A percentile compares a stretch with the other conserved stretches of the same genome.
These are phyloP conservation scores for Kuraishia capsulata DNA, from an alignment of 805 yeast species.

Conservation along the genomic window DNA sequence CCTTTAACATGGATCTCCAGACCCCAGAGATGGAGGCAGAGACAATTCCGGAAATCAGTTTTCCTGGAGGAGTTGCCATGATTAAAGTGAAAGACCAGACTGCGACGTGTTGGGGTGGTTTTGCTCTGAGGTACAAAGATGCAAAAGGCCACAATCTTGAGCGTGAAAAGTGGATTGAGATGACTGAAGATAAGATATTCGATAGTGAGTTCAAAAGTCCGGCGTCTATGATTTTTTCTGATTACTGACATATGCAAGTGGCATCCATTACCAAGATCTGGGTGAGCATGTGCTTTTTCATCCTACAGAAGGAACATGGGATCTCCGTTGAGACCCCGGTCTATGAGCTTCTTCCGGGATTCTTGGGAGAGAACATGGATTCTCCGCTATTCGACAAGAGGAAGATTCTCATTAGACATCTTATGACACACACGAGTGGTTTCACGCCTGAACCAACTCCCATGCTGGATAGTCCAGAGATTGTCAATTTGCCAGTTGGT, in stretches of 20 bases:
- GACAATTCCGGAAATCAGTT: neutral
- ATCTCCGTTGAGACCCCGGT: neutral
- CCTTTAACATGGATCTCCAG: neutral
- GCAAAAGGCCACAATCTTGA: neutral
- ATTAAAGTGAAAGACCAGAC: neutral
- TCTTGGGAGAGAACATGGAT: neutral
- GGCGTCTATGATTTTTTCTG: neutral
- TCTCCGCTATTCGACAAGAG: neutral
- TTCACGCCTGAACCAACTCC: neutral
- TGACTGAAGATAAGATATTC: neutral
- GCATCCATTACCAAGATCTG: neutral
- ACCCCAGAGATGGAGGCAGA: neutral
- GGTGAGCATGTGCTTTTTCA: neutral
- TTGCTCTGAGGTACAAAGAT: neutral
- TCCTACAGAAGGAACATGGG: neutral
- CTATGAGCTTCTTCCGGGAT: neutral
- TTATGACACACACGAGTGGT: neutral
- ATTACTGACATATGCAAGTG: neutral
- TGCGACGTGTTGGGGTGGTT: neutral
- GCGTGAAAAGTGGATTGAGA: neutral
- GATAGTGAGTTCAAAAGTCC: neutral
- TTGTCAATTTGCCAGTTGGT: neutral
- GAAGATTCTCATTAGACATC: neutral
- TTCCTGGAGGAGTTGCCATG: neutral
- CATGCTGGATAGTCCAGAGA: neutral